Conservation (phyloP, 768 basidiomycete genomes). For the Mycena indigotica region DNA sequence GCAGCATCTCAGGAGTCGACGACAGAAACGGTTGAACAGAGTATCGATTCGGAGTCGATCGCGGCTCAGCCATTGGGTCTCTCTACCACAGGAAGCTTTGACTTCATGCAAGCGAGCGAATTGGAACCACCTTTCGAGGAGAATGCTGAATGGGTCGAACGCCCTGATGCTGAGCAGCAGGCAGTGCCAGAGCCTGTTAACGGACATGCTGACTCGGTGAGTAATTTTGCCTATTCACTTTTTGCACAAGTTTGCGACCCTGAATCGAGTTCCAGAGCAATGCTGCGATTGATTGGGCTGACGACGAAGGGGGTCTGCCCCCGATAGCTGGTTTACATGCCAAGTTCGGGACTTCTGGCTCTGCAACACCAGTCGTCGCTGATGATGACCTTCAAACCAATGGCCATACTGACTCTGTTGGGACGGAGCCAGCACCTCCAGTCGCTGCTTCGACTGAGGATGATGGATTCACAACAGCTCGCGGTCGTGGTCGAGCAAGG, state of each 20-base stretch:
- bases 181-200: conserved; percentile 38
- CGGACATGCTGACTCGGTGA: too few relatives aligned
- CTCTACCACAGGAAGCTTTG: conserved; percentile 59
- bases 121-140: conserved; percentile 61
- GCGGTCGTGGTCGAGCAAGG: conserved; percentile 50
- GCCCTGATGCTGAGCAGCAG: conserved; percentile 37
- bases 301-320: conserved; percentile 78
- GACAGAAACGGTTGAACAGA: conserved; percentile 30
- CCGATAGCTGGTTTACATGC: conserved; percentile 75
- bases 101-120: conserved; percentile 83
- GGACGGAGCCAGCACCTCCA: conserved; percentile 25
- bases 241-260: conserved; percentile 14
- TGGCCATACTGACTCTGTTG: conserved; percentile 24
- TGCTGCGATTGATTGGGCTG: conserved; percentile 77
- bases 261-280: conserved; percentile 26
- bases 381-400: conserved; percentile 35
- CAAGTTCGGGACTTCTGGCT: conserved; percentile 73
- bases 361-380: conserved; percentile 58
- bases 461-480: conserved; percentile 62
- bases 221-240: too few relatives aligned
- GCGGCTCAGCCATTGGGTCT: conserved; percentile 43
- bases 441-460: conserved; percentile 44
- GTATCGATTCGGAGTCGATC: conserved; percentile 30
- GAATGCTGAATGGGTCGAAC: conserved; percentile 59
- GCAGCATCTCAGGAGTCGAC: conserved; percentile 25